Percentiles rank a stretch among this genome's conserved stretches.
Conservation (phyloP, 2,329 filamentous ascomycete species). For the Chaetothyriales sp. region DNA sequence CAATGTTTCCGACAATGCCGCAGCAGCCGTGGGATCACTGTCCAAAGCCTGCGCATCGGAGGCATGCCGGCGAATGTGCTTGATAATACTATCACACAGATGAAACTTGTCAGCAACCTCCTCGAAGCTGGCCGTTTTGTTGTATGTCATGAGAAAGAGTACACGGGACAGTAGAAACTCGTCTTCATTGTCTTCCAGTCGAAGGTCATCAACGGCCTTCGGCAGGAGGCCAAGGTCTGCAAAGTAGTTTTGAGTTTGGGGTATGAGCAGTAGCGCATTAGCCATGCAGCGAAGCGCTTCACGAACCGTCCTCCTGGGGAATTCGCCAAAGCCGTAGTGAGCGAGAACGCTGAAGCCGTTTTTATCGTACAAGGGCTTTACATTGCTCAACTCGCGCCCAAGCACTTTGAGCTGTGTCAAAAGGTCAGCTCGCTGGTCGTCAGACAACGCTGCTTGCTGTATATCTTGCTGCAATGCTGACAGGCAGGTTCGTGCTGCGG, state of each 20-base stretch:
- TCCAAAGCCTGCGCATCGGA: slow-evolving; percentile 31
- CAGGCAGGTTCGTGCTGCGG: background rate
- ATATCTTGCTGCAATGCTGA: background rate
- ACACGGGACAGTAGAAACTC: slow-evolving; percentile 76
- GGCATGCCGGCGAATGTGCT: slow-evolving; percentile 59
- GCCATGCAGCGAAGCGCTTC: slow-evolving; percentile 72
- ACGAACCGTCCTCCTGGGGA: slow-evolving; percentile 49
- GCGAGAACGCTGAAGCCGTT: slow-evolving; percentile 61
- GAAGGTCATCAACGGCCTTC: slow-evolving; percentile 57
- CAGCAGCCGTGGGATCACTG: slow-evolving; percentile 21
- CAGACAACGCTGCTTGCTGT: slow-evolving; percentile 1
- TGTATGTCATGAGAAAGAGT: slow-evolving; percentile 68
- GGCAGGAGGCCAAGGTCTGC: slow-evolving; percentile 55
- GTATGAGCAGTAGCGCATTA: slow-evolving; percentile 64
- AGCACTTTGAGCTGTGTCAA: slow-evolving; percentile 60
- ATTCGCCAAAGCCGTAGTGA: slow-evolving; percentile 57
- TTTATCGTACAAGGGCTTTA: slow-evolving; percentile 73
- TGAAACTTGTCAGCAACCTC: slow-evolving; percentile 52
- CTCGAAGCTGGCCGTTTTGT: slow-evolving; percentile 53
- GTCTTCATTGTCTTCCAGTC: slow-evolving; percentile 61
- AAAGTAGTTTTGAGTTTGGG: slow-evolving; percentile 56
- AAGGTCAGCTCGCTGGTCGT: slow-evolving; percentile 23
- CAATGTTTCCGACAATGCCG: slow-evolving; percentile 70
- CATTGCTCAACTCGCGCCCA: slow-evolving; percentile 56
- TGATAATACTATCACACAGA: slow-evolving; percentile 54